A percentile compares a stretch with the other conserved stretches of the same genome.
Evolutionary conservation across 345 rosid genomes (phyloP).

Genomic region (Lumnitzera littorea): DNA sequence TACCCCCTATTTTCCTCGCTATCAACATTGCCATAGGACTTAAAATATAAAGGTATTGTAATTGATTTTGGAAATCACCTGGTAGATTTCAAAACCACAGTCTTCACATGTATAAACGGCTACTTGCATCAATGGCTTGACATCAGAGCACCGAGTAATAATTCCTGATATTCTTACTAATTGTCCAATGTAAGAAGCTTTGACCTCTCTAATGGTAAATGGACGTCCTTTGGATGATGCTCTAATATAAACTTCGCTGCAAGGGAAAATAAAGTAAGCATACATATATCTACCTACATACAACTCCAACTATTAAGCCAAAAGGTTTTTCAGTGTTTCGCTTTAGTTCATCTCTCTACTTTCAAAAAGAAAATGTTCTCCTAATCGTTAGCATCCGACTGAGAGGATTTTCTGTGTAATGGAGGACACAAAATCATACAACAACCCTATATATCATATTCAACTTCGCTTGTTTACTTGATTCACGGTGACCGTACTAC

Average conservation of each 20-base stretch:
- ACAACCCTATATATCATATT: too few relatives aligned
- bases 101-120: constrained; percentile 98
- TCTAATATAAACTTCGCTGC: constrained; percentile 80
- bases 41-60: too few relatives aligned
- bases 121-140: constrained; percentile 95
- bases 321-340: too few relatives aligned
- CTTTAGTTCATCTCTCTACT: too few relatives aligned
- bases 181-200: constrained; percentile 86
- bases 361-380: too few relatives aligned
- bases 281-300: not conserved
- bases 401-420: too few relatives aligned
- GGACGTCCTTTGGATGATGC: constrained; percentile 78
- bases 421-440: too few relatives aligned
- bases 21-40: too few relatives aligned
- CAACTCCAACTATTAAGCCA: not conserved
- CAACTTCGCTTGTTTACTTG: too few relatives aligned
- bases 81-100: constrained; percentile 92
- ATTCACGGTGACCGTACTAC: too few relatives aligned
- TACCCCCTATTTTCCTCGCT: too few relatives aligned
- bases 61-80: constrained; percentile 32
- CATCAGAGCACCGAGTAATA: constrained; percentile 97
- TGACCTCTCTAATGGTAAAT: constrained; percentile 87
- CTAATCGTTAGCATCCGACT: too few relatives aligned
- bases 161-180: constrained; percentile 89
- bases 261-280: constrained; percentile 15